Base-by-base conservation (phyloP, 2,329 filamentous ascomycete species). In the Fusarium sterilihyphosum region DNA sequence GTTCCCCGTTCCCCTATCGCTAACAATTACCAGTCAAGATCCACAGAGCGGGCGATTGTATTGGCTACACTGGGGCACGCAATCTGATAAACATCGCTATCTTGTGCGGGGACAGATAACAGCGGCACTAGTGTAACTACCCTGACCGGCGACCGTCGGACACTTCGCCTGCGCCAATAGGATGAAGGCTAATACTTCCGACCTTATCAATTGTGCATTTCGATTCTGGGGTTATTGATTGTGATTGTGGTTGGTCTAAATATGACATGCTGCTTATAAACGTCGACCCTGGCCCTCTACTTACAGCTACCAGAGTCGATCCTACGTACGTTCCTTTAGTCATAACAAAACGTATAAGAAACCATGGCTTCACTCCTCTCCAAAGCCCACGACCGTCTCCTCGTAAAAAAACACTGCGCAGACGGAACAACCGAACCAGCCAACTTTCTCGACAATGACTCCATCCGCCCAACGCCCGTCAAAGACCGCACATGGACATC, bases 401-500 rank as follows among this genome's bases (percentile, higher is more conserved):
- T 67, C 1, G 65, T 67, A 4, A 44, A 67, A 7, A 67, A 67
- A 5, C 43, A 67, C 7, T 40, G 33, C 4, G 14, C 50, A 24
- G 50, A 67, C 1, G 62, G 65, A 2, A 67, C 61, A 2, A 60
- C 38, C 3, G 20, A 49, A 10, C 50, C 61, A 18, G 65, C 65
- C 26, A 33, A 58, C 5, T 67, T 67, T 29, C 65, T 67, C 8
- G 65, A 67, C 61, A 67, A 67, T 66, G 65, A 67, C 14, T 67
- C 65, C 3, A 66, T 67, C 37, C 65, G 65, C 8, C 65, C 65
- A 1, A 67, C 65, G 0, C 65, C 65, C 1, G 65, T 67, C 12
- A 50, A 67, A 5, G 65, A 67, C 33, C 65, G 65, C 6, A 67
- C 65, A 2, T 67, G 65, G 65, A 67, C 65, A 3, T 67, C 65